Evolutionary conservation across 306 rosid genomes (phyloP).

Genomic region (Trifolium dubium): DNA sequence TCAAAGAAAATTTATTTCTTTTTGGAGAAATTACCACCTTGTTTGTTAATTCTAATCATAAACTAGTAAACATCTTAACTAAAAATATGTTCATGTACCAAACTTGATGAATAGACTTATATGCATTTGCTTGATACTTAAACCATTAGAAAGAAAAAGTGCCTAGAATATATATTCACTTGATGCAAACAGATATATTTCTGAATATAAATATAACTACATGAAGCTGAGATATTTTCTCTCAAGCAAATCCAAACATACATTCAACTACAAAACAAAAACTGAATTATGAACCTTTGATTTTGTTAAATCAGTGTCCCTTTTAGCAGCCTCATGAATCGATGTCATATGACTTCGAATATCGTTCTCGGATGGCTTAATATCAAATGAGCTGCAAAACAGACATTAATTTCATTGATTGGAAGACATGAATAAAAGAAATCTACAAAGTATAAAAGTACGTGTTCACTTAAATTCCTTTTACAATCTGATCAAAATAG

Average conservation of each 20-base stretch:
- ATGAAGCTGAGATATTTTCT: constrained; percentile 7
- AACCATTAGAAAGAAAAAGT: not conserved
- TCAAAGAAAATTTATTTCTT: not conserved
- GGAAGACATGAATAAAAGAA: too few species aligned
- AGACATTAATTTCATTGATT: too few species aligned
- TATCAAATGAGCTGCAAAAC: too few species aligned
- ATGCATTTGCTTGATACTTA: not conserved
- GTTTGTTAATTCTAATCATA: too few species aligned
- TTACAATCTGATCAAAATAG: too few species aligned
- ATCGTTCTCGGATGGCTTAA: constrained; percentile 52
- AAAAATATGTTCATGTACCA: not conserved
- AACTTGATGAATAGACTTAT: not conserved
- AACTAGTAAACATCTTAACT: not conserved
- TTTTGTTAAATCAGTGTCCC: constrained; percentile 52
- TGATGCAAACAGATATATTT: not conserved
- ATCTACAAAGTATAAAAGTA: too few species aligned
- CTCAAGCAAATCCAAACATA: constrained; percentile 9
- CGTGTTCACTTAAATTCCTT: too few species aligned
- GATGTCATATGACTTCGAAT: constrained; percentile 44
- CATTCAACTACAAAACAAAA: not conserved
- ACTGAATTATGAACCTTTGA: constrained; percentile 50
- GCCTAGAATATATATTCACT: constrained; percentile 3
- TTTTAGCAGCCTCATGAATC: constrained; percentile 53
- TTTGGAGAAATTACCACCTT: not conserved
- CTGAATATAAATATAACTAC: constrained; percentile 3